Conservation (phyloP, 202 grass and related monocot species). For the Musa balbisiana region DNA sequence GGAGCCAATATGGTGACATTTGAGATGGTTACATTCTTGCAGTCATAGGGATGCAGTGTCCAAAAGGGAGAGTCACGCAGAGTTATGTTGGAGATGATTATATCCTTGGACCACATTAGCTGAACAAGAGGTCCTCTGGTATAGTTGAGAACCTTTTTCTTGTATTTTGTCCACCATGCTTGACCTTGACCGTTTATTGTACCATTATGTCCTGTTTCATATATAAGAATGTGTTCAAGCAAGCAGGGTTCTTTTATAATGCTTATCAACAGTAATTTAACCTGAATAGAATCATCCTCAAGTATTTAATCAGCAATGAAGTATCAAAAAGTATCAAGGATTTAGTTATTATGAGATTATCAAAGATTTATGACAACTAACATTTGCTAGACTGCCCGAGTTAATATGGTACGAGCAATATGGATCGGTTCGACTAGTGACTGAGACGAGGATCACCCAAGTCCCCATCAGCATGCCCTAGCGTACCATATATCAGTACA, state of each 20-base stretch:
- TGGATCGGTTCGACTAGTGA: too few relatives aligned
- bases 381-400: too few relatives aligned
- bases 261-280: not conserved
- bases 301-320: not conserved
- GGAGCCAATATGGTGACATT: constrained; percentile 86
- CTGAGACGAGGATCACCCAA: too few relatives aligned
- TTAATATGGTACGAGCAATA: too few relatives aligned
- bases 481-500: too few relatives aligned
- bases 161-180: constrained; percentile 22
- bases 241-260: not conserved
- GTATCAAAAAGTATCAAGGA: not conserved
- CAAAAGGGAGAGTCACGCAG: constrained; percentile 90
- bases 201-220: constrained; percentile 14
- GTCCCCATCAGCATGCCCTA: too few relatives aligned
- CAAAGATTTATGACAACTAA: too few relatives aligned
- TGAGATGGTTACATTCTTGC: constrained; percentile 74
- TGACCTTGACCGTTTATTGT: constrained; percentile 26
- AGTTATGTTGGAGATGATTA: constrained; percentile 85
- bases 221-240: not conserved
- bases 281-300: not conserved
- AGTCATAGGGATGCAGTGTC: constrained; percentile 87
- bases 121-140: constrained; percentile 92
- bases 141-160: constrained; percentile 43
- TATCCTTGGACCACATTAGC: constrained; percentile 68
- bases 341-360: too few relatives aligned